A percentile compares a stretch with the other conserved stretches of the same genome.
These are phyloP conservation scores for Termitomyces sp. DNA, from an alignment of 768 basidiomycete genomes.

Conservation along the genomic window DNA sequence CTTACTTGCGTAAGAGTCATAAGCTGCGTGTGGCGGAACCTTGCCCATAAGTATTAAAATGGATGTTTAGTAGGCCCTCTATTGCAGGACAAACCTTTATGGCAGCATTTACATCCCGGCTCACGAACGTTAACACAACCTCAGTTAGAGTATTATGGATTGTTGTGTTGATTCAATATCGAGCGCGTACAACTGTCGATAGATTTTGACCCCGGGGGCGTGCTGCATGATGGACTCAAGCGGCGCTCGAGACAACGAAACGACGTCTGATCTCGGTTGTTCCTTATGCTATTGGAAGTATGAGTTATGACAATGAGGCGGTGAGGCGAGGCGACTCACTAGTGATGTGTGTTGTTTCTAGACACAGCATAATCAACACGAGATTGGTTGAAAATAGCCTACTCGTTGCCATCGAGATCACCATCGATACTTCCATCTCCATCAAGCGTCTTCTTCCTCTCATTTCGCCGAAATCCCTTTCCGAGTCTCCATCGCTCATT, in stretches of 20 bases:
- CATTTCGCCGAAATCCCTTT: conserved; percentile 47
- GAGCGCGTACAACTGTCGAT: background rate
- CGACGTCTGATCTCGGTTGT: background rate
- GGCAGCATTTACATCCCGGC: background rate
- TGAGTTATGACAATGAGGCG: background rate
- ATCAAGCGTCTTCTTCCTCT: conserved; percentile 22
- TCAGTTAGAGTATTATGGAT: background rate
- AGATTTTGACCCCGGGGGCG: too few relatives aligned
- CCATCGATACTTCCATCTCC: conserved; percentile 14
- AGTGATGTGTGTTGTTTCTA: background rate
- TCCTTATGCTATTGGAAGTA: background rate
- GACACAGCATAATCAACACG: background rate
- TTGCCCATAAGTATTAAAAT: background rate
- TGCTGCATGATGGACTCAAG: background rate
- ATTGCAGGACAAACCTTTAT: background rate
- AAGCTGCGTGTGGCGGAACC: background rate
- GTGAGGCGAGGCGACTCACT: background rate
- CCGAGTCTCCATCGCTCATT: conserved; percentile 79
- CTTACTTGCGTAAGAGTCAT: background rate
- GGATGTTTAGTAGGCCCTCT: background rate
- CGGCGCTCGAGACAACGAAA: background rate
- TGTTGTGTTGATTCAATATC: background rate
- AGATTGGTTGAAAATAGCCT: background rate
- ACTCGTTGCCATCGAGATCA: conserved; percentile 17
- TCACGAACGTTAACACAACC: background rate